Evolutionary conservation across 2,329 filamentous ascomycete genomes (phyloP).

Genomic region (Aspergillus fijiensis): DNA sequence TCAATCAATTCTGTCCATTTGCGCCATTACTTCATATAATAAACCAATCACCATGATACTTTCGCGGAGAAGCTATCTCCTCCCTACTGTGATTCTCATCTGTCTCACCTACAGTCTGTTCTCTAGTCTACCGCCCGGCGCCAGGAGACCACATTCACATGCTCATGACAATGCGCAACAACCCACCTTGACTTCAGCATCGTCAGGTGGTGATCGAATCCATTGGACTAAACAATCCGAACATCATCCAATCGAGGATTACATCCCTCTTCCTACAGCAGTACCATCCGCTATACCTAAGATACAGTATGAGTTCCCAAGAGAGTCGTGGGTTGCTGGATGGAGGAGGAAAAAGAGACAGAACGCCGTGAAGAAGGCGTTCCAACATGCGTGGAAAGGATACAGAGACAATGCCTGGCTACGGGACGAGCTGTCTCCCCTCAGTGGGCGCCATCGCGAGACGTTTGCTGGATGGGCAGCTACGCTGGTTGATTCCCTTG

Average conservation of each 20-base stretch:
- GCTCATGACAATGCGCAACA: slow-evolving; percentile 15
- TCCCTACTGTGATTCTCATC: slow-evolving; percentile 28
- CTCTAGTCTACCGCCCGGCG: slow-evolving; percentile 23
- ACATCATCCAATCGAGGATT: slow-evolving; percentile 70
- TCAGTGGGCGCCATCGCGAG: slow-evolving; percentile 67
- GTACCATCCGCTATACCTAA: slow-evolving; percentile 67
- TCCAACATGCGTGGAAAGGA: slow-evolving; percentile 75
- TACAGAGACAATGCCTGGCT: slow-evolving; percentile 80
- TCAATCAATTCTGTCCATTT: not conserved
- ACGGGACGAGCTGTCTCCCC: slow-evolving; percentile 80
- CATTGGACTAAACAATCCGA: slow-evolving; percentile 74
- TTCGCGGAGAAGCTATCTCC: slow-evolving; percentile 26
- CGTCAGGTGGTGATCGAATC: slow-evolving; percentile 17
- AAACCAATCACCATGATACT: slow-evolving; percentile 24
- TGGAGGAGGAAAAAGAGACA: slow-evolving; percentile 64
- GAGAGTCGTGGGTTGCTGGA: slow-evolving; percentile 61
- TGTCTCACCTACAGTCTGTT: slow-evolving; percentile 26
- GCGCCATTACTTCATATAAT: not conserved
- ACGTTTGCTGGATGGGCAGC: slow-evolving; percentile 92
- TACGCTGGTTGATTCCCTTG: slow-evolving; percentile 77
- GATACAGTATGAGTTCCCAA: slow-evolving; percentile 71
- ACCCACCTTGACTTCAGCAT: slow-evolving; percentile 8
- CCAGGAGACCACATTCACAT: slow-evolving; percentile 17
- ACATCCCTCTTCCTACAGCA: slow-evolving; percentile 71
- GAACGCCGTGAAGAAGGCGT: slow-evolving; percentile 68